Percentiles rank a stretch among this genome's conserved stretches.
Evolutionary conservation across 495 filamentous ascomycete genomes (phyloP).

Genomic region (Aspergillus asperescens): DNA sequence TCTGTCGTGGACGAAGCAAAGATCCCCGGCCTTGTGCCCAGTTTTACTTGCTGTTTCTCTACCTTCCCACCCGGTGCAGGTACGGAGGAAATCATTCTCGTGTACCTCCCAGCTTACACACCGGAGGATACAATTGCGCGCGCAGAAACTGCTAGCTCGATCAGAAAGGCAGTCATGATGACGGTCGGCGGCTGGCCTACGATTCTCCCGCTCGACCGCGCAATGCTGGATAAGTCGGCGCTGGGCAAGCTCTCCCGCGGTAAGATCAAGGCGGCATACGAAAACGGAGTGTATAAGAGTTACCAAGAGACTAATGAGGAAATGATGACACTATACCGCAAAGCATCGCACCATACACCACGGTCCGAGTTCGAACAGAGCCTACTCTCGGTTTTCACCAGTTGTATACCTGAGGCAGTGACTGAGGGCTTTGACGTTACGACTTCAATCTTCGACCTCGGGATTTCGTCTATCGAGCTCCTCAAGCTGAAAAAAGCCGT

Average conservation of each 20-base stretch:
- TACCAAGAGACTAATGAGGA: too few relatives aligned
- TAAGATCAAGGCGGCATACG: conserved; percentile 26
- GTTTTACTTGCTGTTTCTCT: not conserved
- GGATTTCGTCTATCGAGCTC: too few relatives aligned
- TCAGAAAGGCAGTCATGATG: not conserved
- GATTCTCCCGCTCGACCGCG: conserved; percentile 17
- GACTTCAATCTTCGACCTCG: too few relatives aligned
- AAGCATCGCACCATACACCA: too few relatives aligned
- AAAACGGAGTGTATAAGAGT: not conserved
- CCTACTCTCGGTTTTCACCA: too few relatives aligned
- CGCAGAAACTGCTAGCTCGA: not conserved
- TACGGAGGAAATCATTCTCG: conserved; percentile 3
- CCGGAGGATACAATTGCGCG: conserved; percentile 4
- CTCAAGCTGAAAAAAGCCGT: too few relatives aligned
- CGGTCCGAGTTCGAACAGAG: too few relatives aligned
- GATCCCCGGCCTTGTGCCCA: not conserved
- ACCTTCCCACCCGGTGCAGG: not conserved
- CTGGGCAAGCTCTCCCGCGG: conserved; percentile 47
- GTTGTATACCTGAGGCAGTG: too few relatives aligned
- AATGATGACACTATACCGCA: too few relatives aligned
- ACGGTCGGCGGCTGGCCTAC: not conserved
- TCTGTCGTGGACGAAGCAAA: not conserved
- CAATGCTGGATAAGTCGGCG: conserved; percentile 28
- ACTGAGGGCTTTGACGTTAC: too few relatives aligned
- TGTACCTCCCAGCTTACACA: conserved; percentile 19